These are phyloP conservation scores for Metschnikowia koreensis DNA, from an alignment of 805 yeast species.

Conservation along the genomic window DNA sequence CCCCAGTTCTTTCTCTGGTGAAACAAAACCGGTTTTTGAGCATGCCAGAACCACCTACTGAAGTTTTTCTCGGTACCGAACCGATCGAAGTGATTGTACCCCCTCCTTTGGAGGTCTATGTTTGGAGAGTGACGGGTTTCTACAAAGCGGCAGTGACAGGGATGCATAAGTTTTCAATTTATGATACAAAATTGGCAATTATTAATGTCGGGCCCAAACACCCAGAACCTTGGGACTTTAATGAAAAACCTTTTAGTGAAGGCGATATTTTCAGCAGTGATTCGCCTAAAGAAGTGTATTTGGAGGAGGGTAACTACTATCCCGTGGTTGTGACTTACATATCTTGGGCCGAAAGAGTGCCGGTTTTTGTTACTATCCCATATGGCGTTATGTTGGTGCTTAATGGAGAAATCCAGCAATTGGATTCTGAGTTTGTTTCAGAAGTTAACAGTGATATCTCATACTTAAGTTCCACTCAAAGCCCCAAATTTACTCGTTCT, in stretches of 20 bases:
- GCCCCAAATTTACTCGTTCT: no score
- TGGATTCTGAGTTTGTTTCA: no score
- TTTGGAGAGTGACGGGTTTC: not conserved
- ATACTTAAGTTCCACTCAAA: no score
- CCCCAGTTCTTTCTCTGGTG: not conserved
- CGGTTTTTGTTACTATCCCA: not conserved
- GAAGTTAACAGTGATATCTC: no score
- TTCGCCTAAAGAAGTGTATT: no score
- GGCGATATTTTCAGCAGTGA: not conserved
- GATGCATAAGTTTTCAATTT: not conserved
- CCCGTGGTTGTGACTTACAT: not conserved
- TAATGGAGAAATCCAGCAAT: not conserved
- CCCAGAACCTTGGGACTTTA: not conserved
- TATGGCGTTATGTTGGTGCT: not conserved
- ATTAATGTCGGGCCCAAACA: not conserved
- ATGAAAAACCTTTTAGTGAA: not conserved
- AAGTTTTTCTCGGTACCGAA: not conserved
- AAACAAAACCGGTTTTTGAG: conserved; percentile 1
- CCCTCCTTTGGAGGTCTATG: not conserved
- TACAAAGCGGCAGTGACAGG: not conserved
- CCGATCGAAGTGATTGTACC: not conserved
- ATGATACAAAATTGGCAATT: not conserved
- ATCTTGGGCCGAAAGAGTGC: not conserved
- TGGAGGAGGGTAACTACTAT: not conserved
- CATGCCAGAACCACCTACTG: not conserved